These are phyloP conservation scores for Mortierella antarctica DNA, from an alignment of 192 early-diverging fungal species.

Conservation along the genomic window DNA sequence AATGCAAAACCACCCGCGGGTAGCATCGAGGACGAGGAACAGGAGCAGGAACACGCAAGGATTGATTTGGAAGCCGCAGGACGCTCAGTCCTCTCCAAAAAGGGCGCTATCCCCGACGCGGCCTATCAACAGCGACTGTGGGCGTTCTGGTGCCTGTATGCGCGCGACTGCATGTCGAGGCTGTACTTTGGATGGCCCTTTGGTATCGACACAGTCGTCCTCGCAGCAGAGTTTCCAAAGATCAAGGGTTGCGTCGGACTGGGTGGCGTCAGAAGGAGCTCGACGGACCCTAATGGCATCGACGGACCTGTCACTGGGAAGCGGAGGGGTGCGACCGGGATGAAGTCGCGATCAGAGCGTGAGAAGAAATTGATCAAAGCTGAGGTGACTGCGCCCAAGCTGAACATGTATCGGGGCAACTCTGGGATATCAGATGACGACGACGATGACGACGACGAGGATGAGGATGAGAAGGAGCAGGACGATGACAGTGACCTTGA, in stretches of 20 bases:
- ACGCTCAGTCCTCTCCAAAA: conserved; percentile 14
- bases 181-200: conserved; percentile 50
- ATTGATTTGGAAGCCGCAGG: conserved; percentile 22
- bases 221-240: conserved; percentile 32
- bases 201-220: conserved; percentile 20
- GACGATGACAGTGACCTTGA: conserved; percentile 31
- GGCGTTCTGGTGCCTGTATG: conserved; percentile 37
- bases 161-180: conserved; percentile 33
- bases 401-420: conserved; percentile 14
- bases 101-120: conserved; percentile 33
- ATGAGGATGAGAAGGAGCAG: conserved; percentile 1
- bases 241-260: conserved; percentile 37
- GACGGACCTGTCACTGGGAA: conserved; percentile 24
- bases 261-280: conserved; percentile 24
- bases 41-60: background rate
- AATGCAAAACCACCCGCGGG: conserved; percentile 1
- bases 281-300: background rate
- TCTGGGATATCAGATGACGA: conserved; percentile 7
- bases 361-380: conserved; percentile 35
- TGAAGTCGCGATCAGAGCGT: background rate
- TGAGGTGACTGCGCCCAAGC: background rate
- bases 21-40: background rate
- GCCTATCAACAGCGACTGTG: conserved; percentile 42
- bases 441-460: conserved; percentile 32
- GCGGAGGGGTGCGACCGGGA: conserved; percentile 15